Evolutionary conservation across 1,284 basidiomycete genomes (phyloP), one percentile per base, ranked within the genome.

Genomic region (Ceratobasidium sp.): DNA sequence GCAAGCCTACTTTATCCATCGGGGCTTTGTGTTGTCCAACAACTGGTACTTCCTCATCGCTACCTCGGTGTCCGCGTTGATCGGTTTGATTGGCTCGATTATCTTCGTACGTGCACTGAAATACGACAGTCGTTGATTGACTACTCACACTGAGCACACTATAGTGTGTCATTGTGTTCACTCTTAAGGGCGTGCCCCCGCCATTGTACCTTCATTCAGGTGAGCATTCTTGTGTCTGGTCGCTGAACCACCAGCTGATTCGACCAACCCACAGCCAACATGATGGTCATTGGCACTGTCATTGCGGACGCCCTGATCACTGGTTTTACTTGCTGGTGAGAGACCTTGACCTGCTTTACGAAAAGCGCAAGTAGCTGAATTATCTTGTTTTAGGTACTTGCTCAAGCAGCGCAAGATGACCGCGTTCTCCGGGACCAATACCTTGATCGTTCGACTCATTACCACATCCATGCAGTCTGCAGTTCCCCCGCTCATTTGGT

Each of bases 31-130:
- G 32, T 23, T 67, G 21, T 67, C 64, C 13, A 49, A 38, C 11
- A 67, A 67, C 43, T 67, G 50, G 64, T 67, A 55, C 64, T 67
- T 67, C 38, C n/a, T 67, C 23, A 30, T 44, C 21, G 21, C 43
- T 5, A 35, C 49, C 9, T 67, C 64, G n/a, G 14, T 67, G 35
- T 14, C 50, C n/a, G 49, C 50, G n/a, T 16, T 67, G 11, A 54
- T 50, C 28, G 64, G 64, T n/a, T 35, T 49, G 9, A 23, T 44
- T 28, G 64, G 49, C 38, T 67, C 64, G 16, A 67, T 55, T 23
- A 41, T 67, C 38, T 28, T 55, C 9, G 64, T 67, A 43, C n/a
- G 64, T 55, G 30, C 8, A 14, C 18, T 49, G 7, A 21, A 47
- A 49, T 21, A 9, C 49, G 52, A 16, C 5, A 9, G 18, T 13